Conservation (phyloP, 805 yeast species). For the Ogataea nonfermentans region DNA sequence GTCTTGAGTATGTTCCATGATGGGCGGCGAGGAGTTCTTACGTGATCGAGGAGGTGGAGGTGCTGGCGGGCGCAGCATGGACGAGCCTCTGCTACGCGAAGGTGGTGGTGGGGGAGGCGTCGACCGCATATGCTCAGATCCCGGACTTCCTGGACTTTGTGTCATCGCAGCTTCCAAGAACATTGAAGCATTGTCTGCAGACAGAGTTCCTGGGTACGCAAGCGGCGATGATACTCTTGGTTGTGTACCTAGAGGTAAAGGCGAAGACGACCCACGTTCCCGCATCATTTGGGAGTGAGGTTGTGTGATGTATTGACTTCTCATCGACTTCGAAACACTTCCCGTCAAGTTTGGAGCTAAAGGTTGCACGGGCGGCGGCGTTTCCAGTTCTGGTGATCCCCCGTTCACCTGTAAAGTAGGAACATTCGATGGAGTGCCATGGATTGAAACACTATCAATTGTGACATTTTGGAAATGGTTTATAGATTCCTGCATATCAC, state of each 20-base stretch:
- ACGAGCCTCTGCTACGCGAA: constrained; percentile 13
- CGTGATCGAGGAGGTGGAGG: constrained; percentile 34
- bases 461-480: constrained; percentile 73
- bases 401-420: constrained; percentile 30
- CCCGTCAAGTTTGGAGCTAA: constrained; percentile 52
- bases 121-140: constrained; percentile 10
- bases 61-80: constrained; percentile 27
- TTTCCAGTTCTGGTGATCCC: constrained; percentile 12
- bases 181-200: constrained; percentile 21
- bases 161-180: constrained; percentile 26
- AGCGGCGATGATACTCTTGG: constrained; percentile 27
- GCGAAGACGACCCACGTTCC: constrained; percentile 26
- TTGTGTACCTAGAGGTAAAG: constrained; percentile 14
- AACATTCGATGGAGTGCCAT: constrained; percentile 62
- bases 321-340: constrained; percentile 50
- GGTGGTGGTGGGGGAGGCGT: constrained; percentile 33
- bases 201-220: constrained; percentile 13
- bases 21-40: constrained; percentile 26
- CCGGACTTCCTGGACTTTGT: constrained; percentile 12
- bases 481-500: constrained; percentile 72
- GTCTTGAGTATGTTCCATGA: constrained; percentile 8
- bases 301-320: constrained; percentile 23
- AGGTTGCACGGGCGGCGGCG: constrained; percentile 32
- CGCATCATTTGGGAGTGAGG: constrained; percentile 15
- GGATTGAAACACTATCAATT: constrained; percentile 73